Evolutionary conservation across 768 basidiomycete genomes (phyloP), one percentile per base, ranked within the genome.

Genomic region (Serendipita sp.): DNA sequence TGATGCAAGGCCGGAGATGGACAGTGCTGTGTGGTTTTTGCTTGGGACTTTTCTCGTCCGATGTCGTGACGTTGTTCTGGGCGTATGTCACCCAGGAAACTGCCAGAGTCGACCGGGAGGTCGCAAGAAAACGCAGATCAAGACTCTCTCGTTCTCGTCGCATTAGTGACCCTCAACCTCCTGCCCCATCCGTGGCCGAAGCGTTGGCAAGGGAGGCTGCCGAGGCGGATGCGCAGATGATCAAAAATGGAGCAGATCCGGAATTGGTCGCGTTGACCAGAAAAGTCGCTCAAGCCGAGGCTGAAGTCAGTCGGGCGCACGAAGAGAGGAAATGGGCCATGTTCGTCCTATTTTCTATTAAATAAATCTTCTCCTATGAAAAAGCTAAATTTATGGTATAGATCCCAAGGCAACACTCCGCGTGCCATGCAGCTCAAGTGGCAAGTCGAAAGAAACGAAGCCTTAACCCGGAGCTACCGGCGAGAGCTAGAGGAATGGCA

Each of bases 301-400:
- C 53, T 24, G 33, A 28, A 26, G 53, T 58, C 53, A 31, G 90
- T 42, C 78, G 88, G 62, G 87, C 83, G 74, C 87, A 83, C 75
- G 90, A 92, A 72, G 90, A 92, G 72, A 79, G 82, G 66, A 88
- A 90, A 70, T 92, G 90, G 90, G 90, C 90, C 0, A 70, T 84
- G 42, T 85, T 24, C 24, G 53, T 34, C 17, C 20, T 42, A n/a
- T 28, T 48, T 48, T 48, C n/a, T 48, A 5, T n/a, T 48, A n/a
- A 5, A 5, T 58, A 22, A 31, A n/a, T n/a, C 24, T 31, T 30
- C 13, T 33, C 30, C 24, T 58, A 26, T 58, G 30, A 9, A 58
- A n/a, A 26, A n/a, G n/a, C n/a, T 28, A 22, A 11, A n/a, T 20
- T 5, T 20, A 5, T 50, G 17, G 28, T 50, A 11, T 58, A 58